Evolutionary conservation across 768 basidiomycete genomes (phyloP), one percentile per base, ranked within the genome.

Genomic region (Gymnopilus junonius): DNA sequence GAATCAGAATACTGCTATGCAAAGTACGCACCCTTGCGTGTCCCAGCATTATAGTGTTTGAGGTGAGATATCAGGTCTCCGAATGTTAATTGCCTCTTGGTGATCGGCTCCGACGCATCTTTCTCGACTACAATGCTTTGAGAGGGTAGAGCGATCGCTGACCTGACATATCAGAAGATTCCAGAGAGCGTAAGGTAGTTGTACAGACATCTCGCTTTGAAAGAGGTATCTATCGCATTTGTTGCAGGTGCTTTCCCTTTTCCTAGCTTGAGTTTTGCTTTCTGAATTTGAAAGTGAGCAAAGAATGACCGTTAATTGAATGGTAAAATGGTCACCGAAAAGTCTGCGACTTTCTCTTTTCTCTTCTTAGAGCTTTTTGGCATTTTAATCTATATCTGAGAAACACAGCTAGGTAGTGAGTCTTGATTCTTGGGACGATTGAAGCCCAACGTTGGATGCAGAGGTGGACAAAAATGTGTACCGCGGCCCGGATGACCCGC

Each of bases 221-320:
- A 98, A 1, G 96, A 95, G 1, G 97, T 99, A 76, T 99, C 94
- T 67, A 98, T 86, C 5, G 87, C 93, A 83, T 99, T 99, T 48
- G 79, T 83, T 10, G 95, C 82, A 10, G 80, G 73, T 69, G 91
- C 86, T 75, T 96, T 99, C 45, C 93, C 95, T 74, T 97, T 99
- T 35, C 97, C 97, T 54, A 99, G 91, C 76, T 97, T 99, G 37
- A 97, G 83, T 75, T 93, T 98, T 25, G 94, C 88, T 94, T 95
- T 98, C 94, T 98, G 75, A 8, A n/a, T 37, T 62, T 27, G n/a
- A 32, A 29, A 61, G 40, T 23, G 40, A 66, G 56, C 21, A 55
- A n/a, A 23, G 17, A 12, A 63, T 59, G n/a, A 37, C 15, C 10
- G 25, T 35, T 29, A 14, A 61, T 39, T 55, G 45, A 10, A 42